Evolutionary conservation across 768 basidiomycete genomes (phyloP).

Genomic region (Rhodosporidiobolus odoratus): DNA sequence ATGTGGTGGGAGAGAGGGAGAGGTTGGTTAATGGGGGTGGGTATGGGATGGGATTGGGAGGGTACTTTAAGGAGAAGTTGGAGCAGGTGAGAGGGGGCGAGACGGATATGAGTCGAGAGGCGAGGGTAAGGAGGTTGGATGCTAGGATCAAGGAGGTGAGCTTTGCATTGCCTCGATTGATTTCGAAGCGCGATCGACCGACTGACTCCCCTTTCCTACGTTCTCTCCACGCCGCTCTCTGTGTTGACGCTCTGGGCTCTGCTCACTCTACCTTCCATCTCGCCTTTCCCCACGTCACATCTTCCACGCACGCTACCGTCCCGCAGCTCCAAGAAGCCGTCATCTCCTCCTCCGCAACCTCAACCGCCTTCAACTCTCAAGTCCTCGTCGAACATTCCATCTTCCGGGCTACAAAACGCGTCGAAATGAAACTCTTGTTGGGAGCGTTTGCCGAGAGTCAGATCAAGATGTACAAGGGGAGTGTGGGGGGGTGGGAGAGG

Average conservation of each 20-base stretch:
- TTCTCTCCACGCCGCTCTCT: neutral
- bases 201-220: neutral
- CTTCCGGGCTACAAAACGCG: conserved; percentile 83
- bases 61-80: conserved; percentile 86
- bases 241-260: too few species aligned
- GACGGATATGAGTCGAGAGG: conserved; percentile 84
- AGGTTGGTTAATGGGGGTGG: conserved; percentile 82
- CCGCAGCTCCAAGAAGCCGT: conserved; percentile 90
- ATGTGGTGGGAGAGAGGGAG: conserved; percentile 88
- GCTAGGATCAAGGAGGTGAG: conserved; percentile 88
- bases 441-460: conserved; percentile 85
- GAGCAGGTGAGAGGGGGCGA: conserved; percentile 88
- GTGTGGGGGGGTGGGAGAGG: conserved; percentile 28
- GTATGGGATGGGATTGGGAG: conserved; percentile 64
- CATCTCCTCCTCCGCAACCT: conserved; percentile 87
- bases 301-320: neutral
- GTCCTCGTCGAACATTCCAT: conserved; percentile 82
- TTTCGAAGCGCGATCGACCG: neutral
- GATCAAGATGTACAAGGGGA: conserved; percentile 70
- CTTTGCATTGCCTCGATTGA: neutral
- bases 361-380: conserved; percentile 92
- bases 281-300: neutral
- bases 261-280: neutral
- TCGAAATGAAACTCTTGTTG: conserved; percentile 96
- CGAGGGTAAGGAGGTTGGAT: conserved; percentile 89